These are phyloP conservation scores for Phytophthora pseudosyringae DNA, from an alignment of 352 stramenopile genomes.

Conservation along the genomic window DNA sequence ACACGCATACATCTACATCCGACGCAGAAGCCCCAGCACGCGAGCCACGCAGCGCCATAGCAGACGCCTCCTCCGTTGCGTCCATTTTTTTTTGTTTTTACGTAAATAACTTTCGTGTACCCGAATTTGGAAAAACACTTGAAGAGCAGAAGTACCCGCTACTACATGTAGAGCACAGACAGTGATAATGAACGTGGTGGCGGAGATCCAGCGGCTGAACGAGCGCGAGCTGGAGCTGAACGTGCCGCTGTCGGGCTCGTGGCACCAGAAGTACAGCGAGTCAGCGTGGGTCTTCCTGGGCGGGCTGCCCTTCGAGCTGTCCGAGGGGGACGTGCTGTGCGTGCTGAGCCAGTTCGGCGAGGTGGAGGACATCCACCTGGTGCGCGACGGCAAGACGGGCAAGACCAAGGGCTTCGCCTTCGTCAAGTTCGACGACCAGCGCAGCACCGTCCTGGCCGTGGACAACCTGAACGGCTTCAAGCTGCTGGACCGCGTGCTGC, in stretches of 20 bases:
- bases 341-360: slow-evolving; percentile 89
- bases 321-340: slow-evolving; percentile 96
- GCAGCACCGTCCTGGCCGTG: slow-evolving; percentile 96
- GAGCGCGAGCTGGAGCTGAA: slow-evolving; percentile 81
- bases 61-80: slow-evolving; percentile 3
- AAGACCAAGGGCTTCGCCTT: slow-evolving; percentile 97
- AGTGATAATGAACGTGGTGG: slow-evolving; percentile 83
- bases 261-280: slow-evolving; percentile 90
- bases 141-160: no score
- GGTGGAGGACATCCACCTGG: slow-evolving; percentile 97
- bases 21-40: not conserved
- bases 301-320: slow-evolving; percentile 93
- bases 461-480: slow-evolving; percentile 96
- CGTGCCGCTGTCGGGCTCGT: slow-evolving; percentile 72
- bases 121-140: not conserved
- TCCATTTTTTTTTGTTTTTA: no score
- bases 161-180: no score
- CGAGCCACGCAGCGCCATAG: not conserved
- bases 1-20: not conserved
- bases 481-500: slow-evolving; percentile 92
- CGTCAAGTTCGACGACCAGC: slow-evolving; percentile 97
- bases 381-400: slow-evolving; percentile 95
- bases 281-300: slow-evolving; percentile 98
- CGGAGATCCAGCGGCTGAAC: slow-evolving; percentile 86
- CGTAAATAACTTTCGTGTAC: no score